phyloP scores from a whole-genome alignment of 805 yeast species.

The Priceomyces melissophilus region DNA sequence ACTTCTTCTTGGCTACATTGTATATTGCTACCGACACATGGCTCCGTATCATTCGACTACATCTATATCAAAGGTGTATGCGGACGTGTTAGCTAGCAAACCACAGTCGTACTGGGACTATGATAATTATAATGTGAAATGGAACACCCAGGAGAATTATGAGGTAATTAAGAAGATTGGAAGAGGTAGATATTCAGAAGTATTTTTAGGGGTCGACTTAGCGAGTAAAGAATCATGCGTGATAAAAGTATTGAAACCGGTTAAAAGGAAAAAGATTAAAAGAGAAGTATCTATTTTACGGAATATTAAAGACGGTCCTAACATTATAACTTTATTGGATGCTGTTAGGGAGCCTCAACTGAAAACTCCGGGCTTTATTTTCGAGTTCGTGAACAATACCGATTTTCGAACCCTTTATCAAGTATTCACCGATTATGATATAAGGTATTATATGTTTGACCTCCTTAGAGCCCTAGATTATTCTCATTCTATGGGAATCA shows the following conservation, averaged over 20 bases:
- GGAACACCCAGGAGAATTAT: slow-evolving; percentile 85
- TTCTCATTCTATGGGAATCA: slow-evolving; percentile 90
- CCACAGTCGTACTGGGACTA: slow-evolving; percentile 87
- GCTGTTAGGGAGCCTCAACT: slow-evolving; percentile 84
- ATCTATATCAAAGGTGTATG: slow-evolving; percentile 73
- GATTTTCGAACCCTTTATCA: slow-evolving; percentile 89
- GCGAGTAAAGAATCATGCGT: slow-evolving; percentile 64
- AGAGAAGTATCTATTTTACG: slow-evolving; percentile 86
- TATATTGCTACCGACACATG: slow-evolving; percentile 5
- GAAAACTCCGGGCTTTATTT: slow-evolving; percentile 84
- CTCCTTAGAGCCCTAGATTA: slow-evolving; percentile 79
- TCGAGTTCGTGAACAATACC: slow-evolving; percentile 78
- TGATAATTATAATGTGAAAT: slow-evolving; percentile 63
- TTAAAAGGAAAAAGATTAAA: slow-evolving; percentile 86
- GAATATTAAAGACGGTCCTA: slow-evolving; percentile 81
- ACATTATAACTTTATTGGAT: slow-evolving; percentile 70
- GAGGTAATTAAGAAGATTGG: slow-evolving; percentile 85
- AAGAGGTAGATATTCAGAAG: slow-evolving; percentile 92
- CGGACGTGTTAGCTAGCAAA: slow-evolving; percentile 71
- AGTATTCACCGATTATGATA: slow-evolving; percentile 67
- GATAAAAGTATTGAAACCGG: slow-evolving; percentile 90
- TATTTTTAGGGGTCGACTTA: slow-evolving; percentile 77
- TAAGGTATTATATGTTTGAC: slow-evolving; percentile 80
- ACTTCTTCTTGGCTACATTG: slow-evolving; percentile 5
- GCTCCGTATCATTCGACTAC: slow-evolving; percentile 23